phyloP scores from a whole-genome alignment of 441 rosid genomes.

The Populus hybrid region DNA sequence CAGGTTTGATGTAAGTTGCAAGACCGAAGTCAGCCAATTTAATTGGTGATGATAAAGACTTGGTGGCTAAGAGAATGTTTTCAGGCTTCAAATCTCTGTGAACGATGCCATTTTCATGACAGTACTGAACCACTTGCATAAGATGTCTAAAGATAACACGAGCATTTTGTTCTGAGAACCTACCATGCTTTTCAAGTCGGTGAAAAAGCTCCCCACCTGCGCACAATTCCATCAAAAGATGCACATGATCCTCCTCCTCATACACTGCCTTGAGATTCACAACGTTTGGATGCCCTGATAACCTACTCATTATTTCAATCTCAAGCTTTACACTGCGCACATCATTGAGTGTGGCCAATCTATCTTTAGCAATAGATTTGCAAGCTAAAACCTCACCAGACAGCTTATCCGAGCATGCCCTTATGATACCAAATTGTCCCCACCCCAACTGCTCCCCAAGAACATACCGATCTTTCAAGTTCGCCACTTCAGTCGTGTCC shows the following conservation, averaged over 20 bases:
- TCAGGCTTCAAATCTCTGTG: constrained; percentile 87
- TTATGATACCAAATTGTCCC: constrained; percentile 77
- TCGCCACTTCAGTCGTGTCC: constrained; percentile 46
- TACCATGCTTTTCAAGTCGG: constrained; percentile 65
- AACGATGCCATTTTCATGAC: constrained; percentile 82
- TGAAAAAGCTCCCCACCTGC: constrained; percentile 64
- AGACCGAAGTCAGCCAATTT: constrained; percentile 93
- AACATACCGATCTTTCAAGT: constrained; percentile 54
- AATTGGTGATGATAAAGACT: constrained; percentile 64
- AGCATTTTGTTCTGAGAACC: constrained; percentile 62
- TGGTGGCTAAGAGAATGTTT: constrained; percentile 71
- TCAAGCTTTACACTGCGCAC: constrained; percentile 65
- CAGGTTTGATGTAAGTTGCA: constrained; percentile 75
- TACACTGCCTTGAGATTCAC: constrained; percentile 79
- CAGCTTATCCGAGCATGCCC: constrained; percentile 62
- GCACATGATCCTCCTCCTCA: constrained; percentile 77
- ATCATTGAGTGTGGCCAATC: constrained; percentile 53
- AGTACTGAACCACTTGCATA: constrained; percentile 48
- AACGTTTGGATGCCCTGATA: constrained; percentile 76
- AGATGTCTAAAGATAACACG: constrained; percentile 57
- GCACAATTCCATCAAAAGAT: constrained; percentile 42
- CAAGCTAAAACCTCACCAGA: constrained; percentile 76
- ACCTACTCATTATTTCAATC: constrained; percentile 73
- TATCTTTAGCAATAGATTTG: constrained; percentile 75
- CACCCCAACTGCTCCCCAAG: constrained; percentile 73